Conservation (phyloP, 1,139 yeast species). For the Suhomyces coccinellae region DNA sequence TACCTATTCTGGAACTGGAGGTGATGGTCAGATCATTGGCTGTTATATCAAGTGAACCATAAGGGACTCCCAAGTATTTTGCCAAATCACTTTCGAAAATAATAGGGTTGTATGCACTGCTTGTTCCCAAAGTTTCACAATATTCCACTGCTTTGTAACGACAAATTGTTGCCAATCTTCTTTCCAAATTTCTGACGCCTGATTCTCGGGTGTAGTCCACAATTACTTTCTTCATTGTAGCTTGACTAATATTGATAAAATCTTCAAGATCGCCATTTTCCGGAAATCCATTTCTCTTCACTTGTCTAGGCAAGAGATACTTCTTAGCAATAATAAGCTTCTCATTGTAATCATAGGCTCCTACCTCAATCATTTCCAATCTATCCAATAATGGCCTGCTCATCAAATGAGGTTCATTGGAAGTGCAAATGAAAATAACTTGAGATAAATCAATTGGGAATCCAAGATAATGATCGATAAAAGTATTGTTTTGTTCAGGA, state of each 20-base stretch:
- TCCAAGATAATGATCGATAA: conserved; percentile 84
- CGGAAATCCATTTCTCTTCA: conserved; percentile 67
- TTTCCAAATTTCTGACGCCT: conserved; percentile 80
- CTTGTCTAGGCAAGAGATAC: conserved; percentile 79
- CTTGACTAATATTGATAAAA: conserved; percentile 43
- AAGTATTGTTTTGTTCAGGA: conserved; percentile 82
- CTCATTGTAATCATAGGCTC: conserved; percentile 81
- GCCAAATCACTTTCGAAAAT: conserved; percentile 49
- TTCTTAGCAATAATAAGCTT: conserved; percentile 71
- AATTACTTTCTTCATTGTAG: conserved; percentile 61
- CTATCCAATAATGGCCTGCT: conserved; percentile 83
- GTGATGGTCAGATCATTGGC: conserved; percentile 18
- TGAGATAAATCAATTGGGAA: conserved; percentile 86
- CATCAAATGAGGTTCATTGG: conserved; percentile 76
- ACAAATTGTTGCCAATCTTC: conserved; percentile 71
- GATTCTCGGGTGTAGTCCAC: conserved; percentile 81
- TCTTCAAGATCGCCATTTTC: conserved; percentile 20
- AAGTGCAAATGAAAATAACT: conserved; percentile 84
- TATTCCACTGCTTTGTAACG: conserved; percentile 81
- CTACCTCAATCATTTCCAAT: conserved; percentile 78
- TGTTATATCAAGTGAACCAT: conserved; percentile 18
- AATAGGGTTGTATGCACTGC: conserved; percentile 32
- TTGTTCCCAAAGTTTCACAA: conserved; percentile 40
- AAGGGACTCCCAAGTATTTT: conserved; percentile 56
- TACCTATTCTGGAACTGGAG: conserved; percentile 44